Evolutionary conservation across 2,329 filamentous ascomycete genomes (phyloP), one percentile per base, ranked within the genome.

Genomic region (Elsinoe necatrix): DNA sequence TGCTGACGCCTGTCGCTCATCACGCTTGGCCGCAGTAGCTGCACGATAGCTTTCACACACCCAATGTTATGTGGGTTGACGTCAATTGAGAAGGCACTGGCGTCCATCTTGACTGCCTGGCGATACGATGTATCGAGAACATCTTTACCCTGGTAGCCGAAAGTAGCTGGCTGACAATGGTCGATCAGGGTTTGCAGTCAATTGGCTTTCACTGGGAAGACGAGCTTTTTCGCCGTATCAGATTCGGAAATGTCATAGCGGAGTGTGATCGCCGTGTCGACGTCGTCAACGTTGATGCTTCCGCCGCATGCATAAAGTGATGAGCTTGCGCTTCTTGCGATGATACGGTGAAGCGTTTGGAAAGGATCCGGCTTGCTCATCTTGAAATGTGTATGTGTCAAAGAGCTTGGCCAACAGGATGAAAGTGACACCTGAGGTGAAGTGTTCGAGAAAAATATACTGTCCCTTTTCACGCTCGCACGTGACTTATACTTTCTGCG

Each of bases 111-210:
- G 0, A 66, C 64, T 0, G 80, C 80, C 57, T 76, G 78, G 16
- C 80, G 73, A 57, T 82, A 81, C 0, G 65, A 64, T 56, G 78
- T 74, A 57, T 83, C 79, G 1, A 75, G 64, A 0, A 82, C 70
- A 57, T 80, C 72, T 58, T 77, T 31, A 1, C 70, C 68, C 0
- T 69, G 69, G 4, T 62, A 60, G 0, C 79, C 79, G 61, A 81
- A 81, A 0, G 72, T 76, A 0, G 79, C 80, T 0, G 77, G 76
- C 39, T 65, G 59, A 23, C 63, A 68, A 27, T 61, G 60, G 4
- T 58, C 27, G 29, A 63, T 39, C 47, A 63, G 55, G 12, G 47
- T 31, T 18, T 57, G 11, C 11, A 59, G 45, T 5, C 34, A 37
- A 11, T 27, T 23, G 14, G 37, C 25, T 1, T 31, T 14, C 5